phyloP scores from a whole-genome alignment of 2,329 filamentous ascomycete species.

The Nemania serpens region DNA sequence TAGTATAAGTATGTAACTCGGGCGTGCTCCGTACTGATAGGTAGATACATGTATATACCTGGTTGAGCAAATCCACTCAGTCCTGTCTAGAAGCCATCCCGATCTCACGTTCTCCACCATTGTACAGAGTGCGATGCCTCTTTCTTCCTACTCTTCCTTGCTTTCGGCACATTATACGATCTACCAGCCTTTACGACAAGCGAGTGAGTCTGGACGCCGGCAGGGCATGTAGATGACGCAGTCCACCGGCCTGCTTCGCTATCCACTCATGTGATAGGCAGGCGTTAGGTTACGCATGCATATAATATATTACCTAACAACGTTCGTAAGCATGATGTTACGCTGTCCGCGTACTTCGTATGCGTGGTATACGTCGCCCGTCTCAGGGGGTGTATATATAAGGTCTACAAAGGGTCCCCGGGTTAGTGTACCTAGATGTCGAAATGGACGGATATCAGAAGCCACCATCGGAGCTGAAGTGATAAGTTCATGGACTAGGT shows the following conservation, averaged over 20 bases:
- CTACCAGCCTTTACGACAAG: neutral
- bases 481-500: neutral
- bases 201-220: conserved; percentile 9
- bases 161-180: conserved; percentile 6
- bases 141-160: conserved; percentile 1
- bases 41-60: neutral
- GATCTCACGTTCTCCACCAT: neutral
- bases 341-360: conserved; percentile 12
- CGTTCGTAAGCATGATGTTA: neutral
- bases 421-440: conserved; percentile 1
- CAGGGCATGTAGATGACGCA: neutral
- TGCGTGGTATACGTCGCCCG: neutral
- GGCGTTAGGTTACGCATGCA: conserved; percentile 6
- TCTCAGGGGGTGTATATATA: neutral
- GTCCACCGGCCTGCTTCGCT: neutral
- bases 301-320: conserved; percentile 1
- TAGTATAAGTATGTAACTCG: neutral
- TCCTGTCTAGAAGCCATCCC: neutral
- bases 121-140: neutral
- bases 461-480: neutral
- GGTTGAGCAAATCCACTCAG: neutral
- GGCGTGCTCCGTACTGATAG: neutral
- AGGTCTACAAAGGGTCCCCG: neutral
- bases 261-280: conserved; percentile 4
- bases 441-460: conserved; percentile 4